These are phyloP conservation scores for Cystofilobasidium bisporidii DNA, from an alignment of 768 basidiomycete genomes.

Conservation along the genomic window DNA sequence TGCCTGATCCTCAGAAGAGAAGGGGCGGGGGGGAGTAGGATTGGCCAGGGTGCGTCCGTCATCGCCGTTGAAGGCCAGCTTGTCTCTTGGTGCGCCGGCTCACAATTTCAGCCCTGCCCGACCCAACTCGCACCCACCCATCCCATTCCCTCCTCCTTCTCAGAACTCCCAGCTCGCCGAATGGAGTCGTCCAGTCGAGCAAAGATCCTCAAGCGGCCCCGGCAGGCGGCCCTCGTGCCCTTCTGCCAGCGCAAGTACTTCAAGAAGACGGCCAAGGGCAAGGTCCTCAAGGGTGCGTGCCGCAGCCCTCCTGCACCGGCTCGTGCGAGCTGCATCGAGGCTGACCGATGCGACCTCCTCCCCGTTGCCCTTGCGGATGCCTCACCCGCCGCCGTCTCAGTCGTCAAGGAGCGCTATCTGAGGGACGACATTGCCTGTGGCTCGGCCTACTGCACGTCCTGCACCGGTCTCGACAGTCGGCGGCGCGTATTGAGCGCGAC, in stretches of 20 bases:
- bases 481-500: conserved; percentile 50
- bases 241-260: conserved; percentile 76
- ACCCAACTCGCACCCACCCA: background rate
- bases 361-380: background rate
- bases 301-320: background rate
- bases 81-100: background rate
- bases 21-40: too few species aligned
- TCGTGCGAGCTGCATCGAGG: background rate
- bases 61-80: background rate
- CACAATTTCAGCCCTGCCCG: background rate
- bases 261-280: conserved; percentile 88
- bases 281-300: conserved; percentile 74
- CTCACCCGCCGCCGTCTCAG: conserved; percentile 41
- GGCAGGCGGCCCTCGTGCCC: conserved; percentile 33
- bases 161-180: background rate
- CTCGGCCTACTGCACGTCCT: conserved; percentile 57
- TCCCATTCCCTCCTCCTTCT: background rate
- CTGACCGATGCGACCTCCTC: background rate
- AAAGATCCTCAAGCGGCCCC: conserved; percentile 40
- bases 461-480: conserved; percentile 41
- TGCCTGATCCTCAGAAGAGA: too few species aligned
- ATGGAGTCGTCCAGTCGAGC: conserved; percentile 29
- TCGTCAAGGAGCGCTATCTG: conserved; percentile 86
- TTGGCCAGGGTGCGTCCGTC: background rate
- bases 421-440: conserved; percentile 86